Percentiles rank a stretch among this genome's conserved stretches.
Evolutionary conservation across 805 yeast species (phyloP).

Genomic region (Starmerella vaccinii): DNA sequence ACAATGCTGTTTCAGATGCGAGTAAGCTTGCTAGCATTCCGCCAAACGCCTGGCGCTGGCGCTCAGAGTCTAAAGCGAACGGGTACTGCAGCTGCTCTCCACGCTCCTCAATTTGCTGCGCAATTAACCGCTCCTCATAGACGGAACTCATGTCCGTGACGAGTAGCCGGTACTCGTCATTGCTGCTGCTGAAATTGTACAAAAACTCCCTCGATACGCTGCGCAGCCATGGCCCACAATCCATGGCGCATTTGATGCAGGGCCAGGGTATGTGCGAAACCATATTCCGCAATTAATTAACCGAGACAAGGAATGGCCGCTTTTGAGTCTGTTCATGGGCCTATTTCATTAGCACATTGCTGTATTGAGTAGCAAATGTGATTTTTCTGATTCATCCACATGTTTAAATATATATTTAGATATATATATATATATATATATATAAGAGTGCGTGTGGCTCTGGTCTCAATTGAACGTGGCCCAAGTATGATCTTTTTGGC

Average conservation of each 20-base stretch:
- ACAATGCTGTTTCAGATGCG: not conserved
- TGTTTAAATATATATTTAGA: no score
- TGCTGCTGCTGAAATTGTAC: not conserved
- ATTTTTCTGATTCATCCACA: no score
- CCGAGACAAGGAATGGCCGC: no score
- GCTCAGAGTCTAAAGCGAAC: slow-evolving; percentile 8
- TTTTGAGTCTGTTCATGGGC: no score
- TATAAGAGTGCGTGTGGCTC: no score
- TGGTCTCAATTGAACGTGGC: no score
- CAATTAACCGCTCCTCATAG: slow-evolving; percentile 5
- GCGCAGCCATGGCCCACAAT: slow-evolving; percentile 7
- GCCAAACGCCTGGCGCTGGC: slow-evolving; percentile 4
- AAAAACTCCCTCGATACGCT: not conserved
- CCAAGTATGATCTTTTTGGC: not conserved
- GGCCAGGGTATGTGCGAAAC: not conserved
- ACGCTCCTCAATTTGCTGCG: slow-evolving; percentile 1
- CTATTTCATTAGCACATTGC: no score
- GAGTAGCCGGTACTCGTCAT: slow-evolving; percentile 2
- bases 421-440: no score
- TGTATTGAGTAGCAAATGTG: no score
- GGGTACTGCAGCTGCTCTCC: slow-evolving; percentile 10
- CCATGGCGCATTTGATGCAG: not conserved
- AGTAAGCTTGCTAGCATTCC: not conserved
- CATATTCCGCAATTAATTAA: not conserved
- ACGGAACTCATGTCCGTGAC: slow-evolving; percentile 8